A percentile compares a stretch with the other conserved stretches of the same genome.
Conservation (phyloP, 352 stramenopile genomes). For the Poterioochromonas sp. region DNA sequence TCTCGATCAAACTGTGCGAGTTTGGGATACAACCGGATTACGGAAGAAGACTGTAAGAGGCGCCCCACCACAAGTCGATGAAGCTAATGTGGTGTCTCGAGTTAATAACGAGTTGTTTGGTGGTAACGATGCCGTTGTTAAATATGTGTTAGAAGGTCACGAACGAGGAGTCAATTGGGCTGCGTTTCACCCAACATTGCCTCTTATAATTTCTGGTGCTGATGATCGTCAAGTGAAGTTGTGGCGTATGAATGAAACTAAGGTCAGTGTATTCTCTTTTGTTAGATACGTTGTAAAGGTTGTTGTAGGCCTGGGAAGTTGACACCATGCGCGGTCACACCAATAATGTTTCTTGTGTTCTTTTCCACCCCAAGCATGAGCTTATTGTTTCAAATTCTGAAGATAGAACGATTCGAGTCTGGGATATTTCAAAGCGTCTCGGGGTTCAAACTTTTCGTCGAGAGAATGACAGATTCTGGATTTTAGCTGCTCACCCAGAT, state of each 20-base stretch:
- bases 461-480: constrained; percentile 95
- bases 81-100: constrained; percentile 56
- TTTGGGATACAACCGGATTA: constrained; percentile 98
- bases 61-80: constrained; percentile 63
- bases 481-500: constrained; percentile 53
- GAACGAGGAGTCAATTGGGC: constrained; percentile 99
- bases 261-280: constrained; percentile 42
- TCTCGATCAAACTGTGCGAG: constrained; percentile 95
- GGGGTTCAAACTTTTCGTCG: constrained; percentile 95
- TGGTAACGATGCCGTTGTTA: constrained; percentile 96
- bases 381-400: constrained; percentile 98
- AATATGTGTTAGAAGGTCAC: constrained; percentile 99
- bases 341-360: constrained; percentile 98
- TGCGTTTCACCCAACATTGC: constrained; percentile 94
- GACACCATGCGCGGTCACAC: constrained; percentile 98
- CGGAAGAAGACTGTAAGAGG: constrained; percentile 94
- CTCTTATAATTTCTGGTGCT: constrained; percentile 92
- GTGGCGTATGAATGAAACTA: constrained; percentile 97
- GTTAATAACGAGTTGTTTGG: constrained; percentile 93
- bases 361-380: constrained; percentile 98
- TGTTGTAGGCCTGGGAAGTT: constrained; percentile 91
- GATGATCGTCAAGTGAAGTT: constrained; percentile 98
- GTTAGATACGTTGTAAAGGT: neutral
- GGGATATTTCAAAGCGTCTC: constrained; percentile 96
- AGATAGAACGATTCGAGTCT: constrained; percentile 96